Evolutionary conservation across 805 yeast genomes (phyloP), one percentile per base, ranked within the genome.

Genomic region (Pichia manshurica): DNA sequence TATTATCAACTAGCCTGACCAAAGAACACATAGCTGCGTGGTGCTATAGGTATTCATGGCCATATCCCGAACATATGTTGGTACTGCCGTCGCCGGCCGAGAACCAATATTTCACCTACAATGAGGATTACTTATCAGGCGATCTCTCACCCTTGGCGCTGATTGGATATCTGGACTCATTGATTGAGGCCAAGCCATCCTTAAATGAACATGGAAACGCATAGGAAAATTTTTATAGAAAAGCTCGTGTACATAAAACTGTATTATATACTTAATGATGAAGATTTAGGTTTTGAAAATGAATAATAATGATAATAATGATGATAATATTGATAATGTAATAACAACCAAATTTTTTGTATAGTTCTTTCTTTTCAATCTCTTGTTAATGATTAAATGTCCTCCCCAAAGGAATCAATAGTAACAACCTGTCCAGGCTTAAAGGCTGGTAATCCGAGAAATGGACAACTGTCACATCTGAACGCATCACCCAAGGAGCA

Each of bases 401-500:
- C 95, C 64, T 85, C 95, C 36, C 84, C 85, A 56, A 85, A 79
- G 46, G 79, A 77, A 58, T 78, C 88, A 53, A 91, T 69, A 29
- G 84, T 81, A 46, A 93, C 81, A 10, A 82, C 82, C 69, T 93
- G 95, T 45, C 99, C 99, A 1, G 98, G 99, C 68, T 89, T 89
- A 76, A 93, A 93, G 3, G 99, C 97, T 15, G 99, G 99, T 40
- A 93, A 72, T 0, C 99, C 99, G 56, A 93, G 71, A 67, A 83
- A 93, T 35, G 99, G 99, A 69, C 99, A 93, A 2, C 98, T 97
- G 56, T 90, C 96, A 66, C 99, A 93, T 61, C 99, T 75, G 70
- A 93, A 93, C 0, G 99, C 99, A 66, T 93, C 99, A 39, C 99
- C 99, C 43, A 93, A 74, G 0, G 98, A 82, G 69, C 99, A 93